Evolutionary conservation across 2,329 filamentous ascomycete species (phyloP), one percentile per base, ranked within the genome.

Genomic region (Cyclaneusma minus): DNA sequence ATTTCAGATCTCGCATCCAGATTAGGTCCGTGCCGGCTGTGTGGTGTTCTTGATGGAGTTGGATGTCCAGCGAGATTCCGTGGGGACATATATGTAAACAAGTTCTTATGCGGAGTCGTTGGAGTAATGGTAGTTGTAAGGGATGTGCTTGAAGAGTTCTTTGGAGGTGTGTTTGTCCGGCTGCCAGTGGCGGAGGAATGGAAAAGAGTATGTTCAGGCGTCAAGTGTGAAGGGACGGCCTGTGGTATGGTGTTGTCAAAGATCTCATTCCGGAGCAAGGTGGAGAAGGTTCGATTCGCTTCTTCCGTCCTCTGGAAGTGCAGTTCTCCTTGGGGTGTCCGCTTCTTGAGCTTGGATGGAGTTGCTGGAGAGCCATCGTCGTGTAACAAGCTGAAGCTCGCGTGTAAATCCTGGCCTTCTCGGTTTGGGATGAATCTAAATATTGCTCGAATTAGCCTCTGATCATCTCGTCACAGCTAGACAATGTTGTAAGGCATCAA

Each of bases 281-380:
- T 78, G 15, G 84, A 91, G 50, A 87, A 98, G 12, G 82, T 94
- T 32, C 80, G 70, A 43, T 98, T 94, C 24, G 89, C 89, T 63
- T 95, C 84, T 55, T 94, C 85, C 25, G 80, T 89, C 52, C 74
- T 85, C 49, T 98, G 89, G 38, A 92, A 94, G 49, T 95, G 79
- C 35, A 94, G 66, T 51, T 94, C 89, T 27, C 81, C 81, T 47
- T 92, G 80, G 7, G 83, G 81, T 13, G 77, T 76, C 22, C 85
- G 76, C 56, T 80, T 85, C 55, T 82, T 83, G 32, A 78, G 68
- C 47, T 75, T 81, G 4, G 84, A 87, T 1, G 87, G 83, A 2
- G 85, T 93, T 8, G 87, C 80, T 12, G 89, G 89, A 12, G 87
- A 94, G 20, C 79, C 84, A 48, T 93, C 84, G 35, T 94, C 87